These are phyloP conservation scores for Xylariales sp. DNA, from an alignment of 2,329 filamentous ascomycete genomes.

Conservation along the genomic window DNA sequence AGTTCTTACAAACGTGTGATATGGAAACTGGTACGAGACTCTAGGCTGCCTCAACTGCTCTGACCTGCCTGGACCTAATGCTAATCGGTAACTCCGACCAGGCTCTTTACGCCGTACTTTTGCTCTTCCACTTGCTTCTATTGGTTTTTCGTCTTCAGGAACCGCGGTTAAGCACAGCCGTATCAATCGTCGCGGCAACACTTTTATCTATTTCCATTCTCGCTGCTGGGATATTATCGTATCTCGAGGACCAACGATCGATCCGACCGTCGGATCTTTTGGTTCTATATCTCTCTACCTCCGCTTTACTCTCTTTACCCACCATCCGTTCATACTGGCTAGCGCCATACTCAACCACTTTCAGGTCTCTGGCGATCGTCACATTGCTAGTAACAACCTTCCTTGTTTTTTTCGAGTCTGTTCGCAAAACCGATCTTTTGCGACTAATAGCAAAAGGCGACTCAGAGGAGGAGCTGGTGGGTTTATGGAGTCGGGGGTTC, in stretches of 20 bases:
- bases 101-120: neutral
- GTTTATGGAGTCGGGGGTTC: neutral
- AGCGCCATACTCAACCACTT: neutral
- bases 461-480: neutral
- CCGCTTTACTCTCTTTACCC: neutral
- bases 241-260: conserved; percentile 1
- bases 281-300: neutral
- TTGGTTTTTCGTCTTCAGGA: neutral
- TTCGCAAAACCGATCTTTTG: neutral
- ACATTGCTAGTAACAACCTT: neutral
- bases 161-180: neutral
- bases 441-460: neutral
- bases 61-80: no score
- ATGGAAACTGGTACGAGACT: conserved; percentile 1
- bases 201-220: neutral
- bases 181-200: neutral
- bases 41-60: neutral
- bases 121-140: neutral
- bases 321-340: neutral
- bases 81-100: neutral
- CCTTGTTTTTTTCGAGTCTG: neutral
- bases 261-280: neutral
- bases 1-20: neutral
- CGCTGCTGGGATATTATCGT: neutral
- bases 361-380: neutral